Evolutionary conservation across 495 filamentous ascomycete species (phyloP), one percentile per base, ranked within the genome.

Genomic region (Talaromyces proteolyticus): DNA sequence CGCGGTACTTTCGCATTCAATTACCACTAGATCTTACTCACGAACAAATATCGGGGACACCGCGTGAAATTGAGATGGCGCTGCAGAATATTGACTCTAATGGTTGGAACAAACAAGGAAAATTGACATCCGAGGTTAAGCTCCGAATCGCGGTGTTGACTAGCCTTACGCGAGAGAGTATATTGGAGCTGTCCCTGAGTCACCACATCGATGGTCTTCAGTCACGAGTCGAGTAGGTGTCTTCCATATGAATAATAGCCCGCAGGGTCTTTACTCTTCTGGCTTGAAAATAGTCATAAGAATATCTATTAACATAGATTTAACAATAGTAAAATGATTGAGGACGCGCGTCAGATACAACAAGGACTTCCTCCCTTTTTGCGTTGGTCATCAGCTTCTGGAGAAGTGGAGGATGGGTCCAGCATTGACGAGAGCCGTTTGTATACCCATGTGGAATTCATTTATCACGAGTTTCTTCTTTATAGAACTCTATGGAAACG

Each of bases 21-120:
- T 51, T 75, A 16, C 78, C 80, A 0, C 59, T 83, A 0, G 80
- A 83, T 51, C 53, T 84, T 6, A 69, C 53, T 48, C 73, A 74
- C 34, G 60, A 72, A 0, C 64, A 75, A 25, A 48, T 78, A 5
- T 64, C 74, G 45, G 6, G 20, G 3, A 3, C 7, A 10, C 42
- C 42, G 12, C 11, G 21, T n/a, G 42, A 24, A 20, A 5, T 29
- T 17, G 42, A 45, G 20, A 10, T 2, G 6, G 19, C 42, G 7
- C 37, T 55, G n/a, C 47, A 51, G 17, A 37, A 25, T 5, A 23
- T 53, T 22, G 52, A 53, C 14, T 5, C 25, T 1, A 14, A 50
- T 38, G 52, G 52, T 14, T 53, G 52, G 52, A 53, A 53, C 12
- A 49, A 22, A 4, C 20, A 50, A 22, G 46, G 46, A 5, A 18